A percentile compares a stretch with the other conserved stretches of the same genome.
Evolutionary conservation across 1,284 basidiomycete genomes (phyloP).

Genomic region (Trichosporon faecale): DNA sequence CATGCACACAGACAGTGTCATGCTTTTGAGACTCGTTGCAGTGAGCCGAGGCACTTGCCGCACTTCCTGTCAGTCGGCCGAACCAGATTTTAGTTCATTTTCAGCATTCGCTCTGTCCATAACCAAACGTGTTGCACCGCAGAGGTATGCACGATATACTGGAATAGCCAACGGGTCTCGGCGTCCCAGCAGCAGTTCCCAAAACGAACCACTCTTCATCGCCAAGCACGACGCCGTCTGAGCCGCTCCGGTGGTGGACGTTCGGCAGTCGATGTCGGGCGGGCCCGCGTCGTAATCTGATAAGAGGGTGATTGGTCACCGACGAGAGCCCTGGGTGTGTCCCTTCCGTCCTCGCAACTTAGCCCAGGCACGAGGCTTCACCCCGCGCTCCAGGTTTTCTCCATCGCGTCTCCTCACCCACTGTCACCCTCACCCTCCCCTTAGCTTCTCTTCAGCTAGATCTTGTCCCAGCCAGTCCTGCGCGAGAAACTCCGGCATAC

Average conservation of each 20-base stretch:
- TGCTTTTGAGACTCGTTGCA: neutral
- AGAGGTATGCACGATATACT: neutral
- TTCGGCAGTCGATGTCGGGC: neutral
- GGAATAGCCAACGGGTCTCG: neutral
- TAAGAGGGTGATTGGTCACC: slow-evolving; percentile 2
- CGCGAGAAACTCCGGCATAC: neutral
- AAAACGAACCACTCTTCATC: neutral
- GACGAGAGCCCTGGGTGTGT: neutral
- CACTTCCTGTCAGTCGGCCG: neutral
- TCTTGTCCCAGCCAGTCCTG: neutral
- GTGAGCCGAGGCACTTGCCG: neutral
- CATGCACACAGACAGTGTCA: neutral
- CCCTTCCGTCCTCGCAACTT: neutral
- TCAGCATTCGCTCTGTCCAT: too few species aligned
- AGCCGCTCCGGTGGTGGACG: neutral
- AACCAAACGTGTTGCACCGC: too few species aligned
- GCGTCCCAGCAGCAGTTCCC: neutral
- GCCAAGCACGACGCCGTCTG: neutral
- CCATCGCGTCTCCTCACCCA: neutral
- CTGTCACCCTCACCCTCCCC: too few species aligned
- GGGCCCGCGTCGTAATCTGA: slow-evolving; percentile 2
- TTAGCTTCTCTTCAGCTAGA: neutral
- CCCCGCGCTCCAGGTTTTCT: neutral
- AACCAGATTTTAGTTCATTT: neutral
- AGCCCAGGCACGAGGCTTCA: neutral